Evolutionary conservation across 768 basidiomycete species (phyloP).

Genomic region (Auricularia heimuer): DNA sequence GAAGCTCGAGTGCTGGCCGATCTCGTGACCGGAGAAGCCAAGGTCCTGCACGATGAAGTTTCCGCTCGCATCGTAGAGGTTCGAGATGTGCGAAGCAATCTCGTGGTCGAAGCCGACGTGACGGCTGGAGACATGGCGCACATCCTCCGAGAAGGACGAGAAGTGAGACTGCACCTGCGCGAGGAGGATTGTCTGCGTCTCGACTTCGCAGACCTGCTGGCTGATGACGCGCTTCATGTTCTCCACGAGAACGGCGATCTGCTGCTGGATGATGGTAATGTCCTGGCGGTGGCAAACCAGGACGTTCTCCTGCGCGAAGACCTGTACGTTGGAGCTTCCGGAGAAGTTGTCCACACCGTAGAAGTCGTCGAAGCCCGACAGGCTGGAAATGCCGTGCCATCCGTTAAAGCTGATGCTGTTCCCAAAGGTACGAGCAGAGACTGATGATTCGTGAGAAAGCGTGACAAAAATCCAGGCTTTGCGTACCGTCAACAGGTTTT

Average conservation of each 20-base stretch:
- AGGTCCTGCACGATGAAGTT: background rate
- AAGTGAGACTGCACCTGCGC: constrained; percentile 34
- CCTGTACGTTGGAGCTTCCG: constrained; percentile 26
- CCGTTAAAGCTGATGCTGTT: background rate
- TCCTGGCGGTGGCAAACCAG: constrained; percentile 30
- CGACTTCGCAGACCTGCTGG: constrained; percentile 7
- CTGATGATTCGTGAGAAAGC: background rate
- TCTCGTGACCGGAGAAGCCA: constrained; percentile 8
- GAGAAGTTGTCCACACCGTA: constrained; percentile 35
- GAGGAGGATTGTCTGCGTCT: constrained; percentile 31
- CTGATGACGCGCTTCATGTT: constrained; percentile 26
- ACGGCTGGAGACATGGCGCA: constrained; percentile 30
- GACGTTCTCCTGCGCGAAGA: constrained; percentile 26
- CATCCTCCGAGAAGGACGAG: constrained; percentile 31
- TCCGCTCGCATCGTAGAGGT: constrained; percentile 18
- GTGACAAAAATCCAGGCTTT: background rate
- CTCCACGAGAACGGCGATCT: constrained; percentile 36
- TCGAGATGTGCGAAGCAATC: constrained; percentile 24
- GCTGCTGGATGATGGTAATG: constrained; percentile 33
- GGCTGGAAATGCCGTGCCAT: background rate
- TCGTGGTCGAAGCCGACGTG: constrained; percentile 31
- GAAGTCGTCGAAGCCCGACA: constrained; percentile 34
- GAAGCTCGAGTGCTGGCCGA: constrained; percentile 30
- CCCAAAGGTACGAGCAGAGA: background rate
- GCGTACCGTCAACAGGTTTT: background rate